Percentiles rank a stretch among this genome's conserved stretches.
phyloP scores from a whole-genome alignment of 2,329 filamentous ascomycete genomes.

The Venturia oleaginea region DNA sequence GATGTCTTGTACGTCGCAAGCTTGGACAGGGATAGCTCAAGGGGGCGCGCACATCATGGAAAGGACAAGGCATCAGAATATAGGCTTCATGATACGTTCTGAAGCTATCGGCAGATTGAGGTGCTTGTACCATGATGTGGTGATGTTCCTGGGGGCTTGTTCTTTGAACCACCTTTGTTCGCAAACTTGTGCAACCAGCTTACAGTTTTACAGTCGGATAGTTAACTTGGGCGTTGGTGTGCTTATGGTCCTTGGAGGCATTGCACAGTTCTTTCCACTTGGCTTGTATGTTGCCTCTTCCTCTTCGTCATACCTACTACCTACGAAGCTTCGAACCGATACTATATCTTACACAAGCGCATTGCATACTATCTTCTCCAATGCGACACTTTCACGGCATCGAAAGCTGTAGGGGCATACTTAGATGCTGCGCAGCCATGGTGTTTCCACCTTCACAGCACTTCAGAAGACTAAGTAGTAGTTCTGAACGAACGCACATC shows the following conservation, averaged over 20 bases:
- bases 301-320: neutral
- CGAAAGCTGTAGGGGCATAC: neutral
- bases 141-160: neutral
- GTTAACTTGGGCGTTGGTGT: constrained; percentile 85
- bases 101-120: neutral
- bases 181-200: neutral
- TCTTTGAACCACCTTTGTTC: neutral
- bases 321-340: neutral
- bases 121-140: neutral
- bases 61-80: neutral
- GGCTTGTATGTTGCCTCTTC: constrained; percentile 25
- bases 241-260: constrained; percentile 79
- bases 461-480: neutral
- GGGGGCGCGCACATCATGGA: constrained; percentile 3
- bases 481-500: neutral
- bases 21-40: constrained; percentile 11
- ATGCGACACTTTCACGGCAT: neutral
- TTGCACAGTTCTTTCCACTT: constrained; percentile 58
- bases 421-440: neutral
- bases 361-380: neutral
- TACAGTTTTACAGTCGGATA: constrained; percentile 57
- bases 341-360: neutral
- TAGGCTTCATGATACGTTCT: neutral
- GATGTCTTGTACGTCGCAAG: constrained; percentile 68
- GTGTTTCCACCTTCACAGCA: neutral